Evolutionary conservation across 2,329 filamentous ascomycete species (phyloP), one percentile per base, ranked within the genome.

Genomic region (Xylariaceae sp.): DNA sequence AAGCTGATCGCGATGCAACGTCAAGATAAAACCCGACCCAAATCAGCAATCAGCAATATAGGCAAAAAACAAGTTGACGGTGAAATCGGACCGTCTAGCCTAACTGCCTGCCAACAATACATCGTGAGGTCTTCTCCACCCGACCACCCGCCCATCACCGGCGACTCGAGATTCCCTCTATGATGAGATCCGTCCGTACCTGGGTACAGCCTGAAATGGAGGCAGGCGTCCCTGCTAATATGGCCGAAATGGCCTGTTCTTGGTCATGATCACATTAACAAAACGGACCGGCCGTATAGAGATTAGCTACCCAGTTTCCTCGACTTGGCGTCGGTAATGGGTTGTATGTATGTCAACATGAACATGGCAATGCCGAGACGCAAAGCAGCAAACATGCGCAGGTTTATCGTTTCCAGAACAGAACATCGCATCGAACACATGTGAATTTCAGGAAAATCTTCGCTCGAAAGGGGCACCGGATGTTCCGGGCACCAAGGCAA

Each of bases 61-160:
- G 49, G 23, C 17, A 23, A 23, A 48, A 54, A 48, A 54, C 51
- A 57, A 62, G 47, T 51, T 57, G 54, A 49, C 60, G 57, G 68
- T 64, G 58, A 48, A 48, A 51, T 34, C 68, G 68, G 68, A 58
- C 68, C 68, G 68, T 47, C 42, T 57, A 65, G 60, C 68, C 68
- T 67, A 65, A 59, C 58, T 58, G 57, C 62, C 58, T 58, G 57
- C 62, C 55, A 60, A 63, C 64, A 66, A 67, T 18, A 18, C 67
- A 66, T 66, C 67, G 66, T 66, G 64, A 64, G 65, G 17, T 61
- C 67, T 58, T 67, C 62, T 67, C 68, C 68, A 63, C 66, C 68
- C 68, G 69, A 70, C 65, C 68, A 70, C 48, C 62, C 61, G 56
- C 55, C 55, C 57, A 55, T 64, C 63, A 65, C 62, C 65, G 63